Percentiles rank a stretch among this genome's conserved stretches.
Evolutionary conservation across 257 asterid species (phyloP).

Genomic region (Rubia yunnanensis): DNA sequence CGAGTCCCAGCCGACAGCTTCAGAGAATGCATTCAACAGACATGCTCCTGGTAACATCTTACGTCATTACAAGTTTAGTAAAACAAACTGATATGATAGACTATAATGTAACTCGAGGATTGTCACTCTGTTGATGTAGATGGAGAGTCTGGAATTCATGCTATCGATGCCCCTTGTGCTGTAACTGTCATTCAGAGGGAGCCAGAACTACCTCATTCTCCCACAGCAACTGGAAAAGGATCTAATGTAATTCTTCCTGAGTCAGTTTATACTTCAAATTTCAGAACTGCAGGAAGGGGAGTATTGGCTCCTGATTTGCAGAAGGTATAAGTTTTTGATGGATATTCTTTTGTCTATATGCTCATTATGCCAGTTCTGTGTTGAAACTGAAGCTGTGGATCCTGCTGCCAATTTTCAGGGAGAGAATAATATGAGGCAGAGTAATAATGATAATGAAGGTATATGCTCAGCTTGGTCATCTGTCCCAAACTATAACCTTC

Average conservation of each 20-base stretch:
- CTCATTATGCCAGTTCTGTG: conserved; percentile 18
- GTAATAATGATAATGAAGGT: conserved; percentile 51
- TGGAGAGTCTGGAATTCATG: conserved; percentile 88
- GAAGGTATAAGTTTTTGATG: conserved; percentile 24
- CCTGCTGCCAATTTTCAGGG: conserved; percentile 45
- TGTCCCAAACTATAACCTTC: not conserved
- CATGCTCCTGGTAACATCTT: conserved; percentile 56
- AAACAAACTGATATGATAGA: not conserved
- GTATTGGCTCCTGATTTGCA: conserved; percentile 17
- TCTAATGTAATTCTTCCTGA: conserved; percentile 48
- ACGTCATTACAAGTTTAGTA: not conserved
- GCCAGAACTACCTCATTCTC: conserved; percentile 55
- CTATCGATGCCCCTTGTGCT: conserved; percentile 44
- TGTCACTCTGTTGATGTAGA: conserved; percentile 35
- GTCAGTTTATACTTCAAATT: conserved; percentile 24
- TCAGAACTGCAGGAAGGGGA: conserved; percentile 21
- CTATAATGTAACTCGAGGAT: not conserved
- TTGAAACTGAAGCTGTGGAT: conserved; percentile 28
- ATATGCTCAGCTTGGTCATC: conserved; percentile 15
- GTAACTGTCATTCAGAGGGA: conserved; percentile 39
- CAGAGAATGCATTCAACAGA: conserved; percentile 40
- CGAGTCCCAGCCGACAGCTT: conserved; percentile 43
- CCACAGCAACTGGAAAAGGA: conserved; percentile 63
- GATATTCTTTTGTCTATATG: conserved; percentile 18
- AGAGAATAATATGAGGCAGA: conserved; percentile 37